phyloP scores from a whole-genome alignment of 805 yeast genomes.

The Clavispora asparagi region DNA sequence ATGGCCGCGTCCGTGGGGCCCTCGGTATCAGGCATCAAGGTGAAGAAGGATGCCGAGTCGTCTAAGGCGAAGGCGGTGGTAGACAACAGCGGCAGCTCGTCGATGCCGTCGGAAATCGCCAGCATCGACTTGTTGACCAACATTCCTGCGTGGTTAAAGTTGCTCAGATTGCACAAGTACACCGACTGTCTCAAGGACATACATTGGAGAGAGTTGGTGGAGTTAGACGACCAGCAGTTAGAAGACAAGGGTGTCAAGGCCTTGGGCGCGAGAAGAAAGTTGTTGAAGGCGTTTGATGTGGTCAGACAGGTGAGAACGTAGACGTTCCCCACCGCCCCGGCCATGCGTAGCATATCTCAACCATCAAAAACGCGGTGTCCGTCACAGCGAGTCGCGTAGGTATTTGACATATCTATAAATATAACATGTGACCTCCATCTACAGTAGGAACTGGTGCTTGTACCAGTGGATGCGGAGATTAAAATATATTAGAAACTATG shows the following conservation, averaged over 20 bases:
- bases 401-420: slow-evolving; percentile 5
- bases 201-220: slow-evolving; percentile 75
- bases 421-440: not conserved
- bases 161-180: slow-evolving; percentile 87
- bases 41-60: slow-evolving; percentile 3
- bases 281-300: slow-evolving; percentile 84
- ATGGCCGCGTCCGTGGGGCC: slow-evolving; percentile 7
- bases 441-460: not conserved
- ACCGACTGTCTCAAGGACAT: slow-evolving; percentile 74
- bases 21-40: not conserved
- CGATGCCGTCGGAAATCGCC: slow-evolving; percentile 41
- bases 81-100: slow-evolving; percentile 11
- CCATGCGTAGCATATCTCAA: not conserved
- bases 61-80: slow-evolving; percentile 3
- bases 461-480: not conserved
- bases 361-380: not conserved
- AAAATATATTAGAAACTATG: not conserved
- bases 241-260: slow-evolving; percentile 85
- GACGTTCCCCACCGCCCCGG: not conserved
- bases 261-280: slow-evolving; percentile 90
- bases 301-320: slow-evolving; percentile 41
- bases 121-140: slow-evolving; percentile 54
- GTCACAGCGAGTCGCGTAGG: not conserved
- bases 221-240: slow-evolving; percentile 61
- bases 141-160: slow-evolving; percentile 89